These are phyloP conservation scores for Acacia concinna DNA, from an alignment of 331 rosid species.

Conservation along the genomic window DNA sequence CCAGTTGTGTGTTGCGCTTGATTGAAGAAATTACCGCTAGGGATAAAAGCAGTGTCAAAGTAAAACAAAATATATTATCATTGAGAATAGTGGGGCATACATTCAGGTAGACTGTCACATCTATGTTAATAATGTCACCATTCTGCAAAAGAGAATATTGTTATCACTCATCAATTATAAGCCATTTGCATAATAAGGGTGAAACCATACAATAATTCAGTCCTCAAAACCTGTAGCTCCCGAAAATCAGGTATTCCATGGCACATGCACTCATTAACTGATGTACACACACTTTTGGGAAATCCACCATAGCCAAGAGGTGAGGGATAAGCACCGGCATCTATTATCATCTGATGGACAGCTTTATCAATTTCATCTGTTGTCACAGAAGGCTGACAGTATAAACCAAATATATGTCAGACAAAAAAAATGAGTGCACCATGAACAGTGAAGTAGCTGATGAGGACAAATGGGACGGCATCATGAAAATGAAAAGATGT, in stretches of 20 bases:
- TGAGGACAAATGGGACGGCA: conserved; percentile 1
- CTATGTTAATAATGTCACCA: conserved; percentile 94
- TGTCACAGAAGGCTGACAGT: conserved; percentile 80
- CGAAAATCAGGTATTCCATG: conserved; percentile 98
- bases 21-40: background rate
- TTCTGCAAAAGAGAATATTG: conserved; percentile 53
- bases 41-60: conserved; percentile 2
- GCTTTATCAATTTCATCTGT: conserved; percentile 93
- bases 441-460: background rate
- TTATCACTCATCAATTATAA: conserved; percentile 29
- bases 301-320: conserved; percentile 98
- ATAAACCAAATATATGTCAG: conserved; percentile 25
- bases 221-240: conserved; percentile 74
- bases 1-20: background rate
- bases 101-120: conserved; percentile 92
- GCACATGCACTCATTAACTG: conserved; percentile 98
- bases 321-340: conserved; percentile 96
- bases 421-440: background rate
- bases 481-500: conserved; percentile 6
- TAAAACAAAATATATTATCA: conserved; percentile 4
- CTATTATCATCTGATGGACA: conserved; percentile 92
- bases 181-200: conserved; percentile 28
- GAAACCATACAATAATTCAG: background rate
- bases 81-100: conserved; percentile 48
- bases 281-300: conserved; percentile 98